Percentiles rank a stretch among this genome's conserved stretches.
phyloP scores from a whole-genome alignment of 345 rosid species.

The Bretschneidera sinensis region DNA sequence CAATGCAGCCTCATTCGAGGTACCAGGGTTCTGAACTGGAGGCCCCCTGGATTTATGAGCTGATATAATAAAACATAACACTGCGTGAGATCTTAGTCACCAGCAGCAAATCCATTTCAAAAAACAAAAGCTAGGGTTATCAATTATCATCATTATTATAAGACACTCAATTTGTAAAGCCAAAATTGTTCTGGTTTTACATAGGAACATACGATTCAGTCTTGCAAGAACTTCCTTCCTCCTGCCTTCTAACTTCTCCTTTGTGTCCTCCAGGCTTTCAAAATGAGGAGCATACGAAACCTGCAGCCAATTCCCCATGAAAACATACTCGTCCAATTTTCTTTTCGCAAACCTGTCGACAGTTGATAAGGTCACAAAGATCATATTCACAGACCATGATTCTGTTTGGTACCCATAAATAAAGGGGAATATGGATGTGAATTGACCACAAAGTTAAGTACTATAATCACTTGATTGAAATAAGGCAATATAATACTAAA shows the following conservation, averaged over 20 bases:
- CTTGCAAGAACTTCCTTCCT: slow-evolving; percentile 68
- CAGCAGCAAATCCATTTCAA: neutral
- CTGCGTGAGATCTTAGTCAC: neutral
- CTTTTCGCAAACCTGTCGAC: slow-evolving; percentile 73
- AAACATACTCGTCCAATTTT: slow-evolving; percentile 75
- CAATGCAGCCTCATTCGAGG: slow-evolving; percentile 17
- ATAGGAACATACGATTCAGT: slow-evolving; percentile 46
- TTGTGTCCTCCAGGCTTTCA: slow-evolving; percentile 65
- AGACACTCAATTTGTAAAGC: neutral
- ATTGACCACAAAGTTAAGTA: no score
- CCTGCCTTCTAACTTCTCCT: slow-evolving; percentile 73
- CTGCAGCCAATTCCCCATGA: slow-evolving; percentile 67
- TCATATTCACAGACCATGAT: neutral
- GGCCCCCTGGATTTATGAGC: slow-evolving; percentile 43
- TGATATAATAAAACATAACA: slow-evolving; percentile 19
- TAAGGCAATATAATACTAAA: no score
- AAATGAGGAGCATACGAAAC: slow-evolving; percentile 78
- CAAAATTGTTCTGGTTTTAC: neutral
- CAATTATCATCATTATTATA: neutral
- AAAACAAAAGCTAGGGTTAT: neutral
- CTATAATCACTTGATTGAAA: no score
- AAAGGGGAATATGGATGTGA: no score
- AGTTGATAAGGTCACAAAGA: neutral
- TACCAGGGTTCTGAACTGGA: slow-evolving; percentile 13
- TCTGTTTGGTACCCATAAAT: neutral